phyloP scores from a whole-genome alignment of 2,329 filamentous ascomycete genomes.

The Pseudogymnoascus sp. region DNA sequence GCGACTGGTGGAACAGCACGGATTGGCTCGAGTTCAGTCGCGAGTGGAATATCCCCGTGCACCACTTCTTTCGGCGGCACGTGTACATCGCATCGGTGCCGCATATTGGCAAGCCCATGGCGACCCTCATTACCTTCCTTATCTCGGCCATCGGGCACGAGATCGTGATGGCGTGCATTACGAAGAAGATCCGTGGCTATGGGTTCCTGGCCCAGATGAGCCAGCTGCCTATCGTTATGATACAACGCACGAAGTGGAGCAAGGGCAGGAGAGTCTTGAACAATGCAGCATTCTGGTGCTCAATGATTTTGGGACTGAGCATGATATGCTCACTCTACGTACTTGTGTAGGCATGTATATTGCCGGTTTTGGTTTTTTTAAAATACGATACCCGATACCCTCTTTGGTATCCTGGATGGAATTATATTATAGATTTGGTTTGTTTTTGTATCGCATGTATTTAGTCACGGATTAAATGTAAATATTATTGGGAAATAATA shows the following conservation, averaged over 20 bases:
- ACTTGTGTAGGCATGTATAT: constrained; percentile 34
- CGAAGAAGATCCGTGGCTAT: constrained; percentile 90
- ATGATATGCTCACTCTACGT: constrained; percentile 58
- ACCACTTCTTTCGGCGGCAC: constrained; percentile 88
- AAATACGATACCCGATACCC: constrained; percentile 1
- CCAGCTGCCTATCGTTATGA: constrained; percentile 87
- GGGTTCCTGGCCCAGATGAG: constrained; percentile 94
- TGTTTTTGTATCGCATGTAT: neutral
- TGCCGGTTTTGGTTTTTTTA: neutral
- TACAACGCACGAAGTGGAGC: constrained; percentile 75
- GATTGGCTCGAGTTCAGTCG: constrained; percentile 94
- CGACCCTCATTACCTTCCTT: constrained; percentile 85
- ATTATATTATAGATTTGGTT: neutral
- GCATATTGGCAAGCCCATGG: constrained; percentile 65
- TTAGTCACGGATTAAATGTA: neutral
- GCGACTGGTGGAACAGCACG: constrained; percentile 66
- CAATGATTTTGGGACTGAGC: constrained; percentile 79
- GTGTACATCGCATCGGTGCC: constrained; percentile 79
- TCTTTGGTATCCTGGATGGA: neutral
- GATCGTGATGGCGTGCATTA: constrained; percentile 95
- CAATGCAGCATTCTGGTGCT: constrained; percentile 84
- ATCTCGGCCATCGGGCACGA: constrained; percentile 87
- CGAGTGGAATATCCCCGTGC: constrained; percentile 97
- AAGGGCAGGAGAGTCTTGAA: constrained; percentile 70
- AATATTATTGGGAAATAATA: neutral